These are phyloP conservation scores for Xylaria telfairii DNA, from an alignment of 495 filamentous ascomycete genomes.

Conservation along the genomic window DNA sequence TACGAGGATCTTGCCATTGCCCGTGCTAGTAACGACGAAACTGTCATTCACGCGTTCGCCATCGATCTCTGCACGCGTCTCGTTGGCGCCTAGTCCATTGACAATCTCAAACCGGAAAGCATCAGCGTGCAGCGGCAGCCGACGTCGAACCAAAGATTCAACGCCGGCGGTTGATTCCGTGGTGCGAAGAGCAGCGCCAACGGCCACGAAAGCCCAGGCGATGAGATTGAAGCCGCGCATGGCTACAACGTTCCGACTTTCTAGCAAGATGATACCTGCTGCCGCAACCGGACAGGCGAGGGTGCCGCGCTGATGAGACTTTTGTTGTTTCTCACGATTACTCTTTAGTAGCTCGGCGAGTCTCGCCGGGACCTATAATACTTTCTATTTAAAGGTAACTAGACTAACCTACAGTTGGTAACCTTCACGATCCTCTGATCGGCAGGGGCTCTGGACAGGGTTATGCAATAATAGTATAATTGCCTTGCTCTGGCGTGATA, in stretches of 20 bases:
- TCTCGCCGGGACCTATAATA: neutral
- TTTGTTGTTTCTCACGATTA: neutral
- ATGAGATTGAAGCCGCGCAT: constrained; percentile 28
- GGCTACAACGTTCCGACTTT: neutral
- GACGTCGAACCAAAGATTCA: constrained; percentile 52
- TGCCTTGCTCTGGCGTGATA: neutral
- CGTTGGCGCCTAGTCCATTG: constrained; percentile 22
- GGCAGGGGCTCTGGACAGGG: neutral
- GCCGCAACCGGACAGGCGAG: neutral
- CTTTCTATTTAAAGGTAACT: neutral
- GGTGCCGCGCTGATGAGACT: neutral
- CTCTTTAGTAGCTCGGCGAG: neutral
- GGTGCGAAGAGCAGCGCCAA: constrained; percentile 32
- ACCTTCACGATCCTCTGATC: constrained; percentile 9
- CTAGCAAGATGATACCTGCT: neutral
- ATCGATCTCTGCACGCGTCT: constrained; percentile 2
- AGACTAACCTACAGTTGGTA: neutral
- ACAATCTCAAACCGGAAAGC: constrained; percentile 49
- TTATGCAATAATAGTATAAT: no score
- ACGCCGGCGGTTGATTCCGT: constrained; percentile 48
- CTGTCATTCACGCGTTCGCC: constrained; percentile 44
- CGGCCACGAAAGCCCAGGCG: constrained; percentile 24
- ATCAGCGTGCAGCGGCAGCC: constrained; percentile 51
- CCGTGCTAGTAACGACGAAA: constrained; percentile 47
- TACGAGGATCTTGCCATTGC: constrained; percentile 51